Evolutionary conservation across 352 stramenopile genomes (phyloP).

Genomic region (Saprolegnia parasitica): DNA sequence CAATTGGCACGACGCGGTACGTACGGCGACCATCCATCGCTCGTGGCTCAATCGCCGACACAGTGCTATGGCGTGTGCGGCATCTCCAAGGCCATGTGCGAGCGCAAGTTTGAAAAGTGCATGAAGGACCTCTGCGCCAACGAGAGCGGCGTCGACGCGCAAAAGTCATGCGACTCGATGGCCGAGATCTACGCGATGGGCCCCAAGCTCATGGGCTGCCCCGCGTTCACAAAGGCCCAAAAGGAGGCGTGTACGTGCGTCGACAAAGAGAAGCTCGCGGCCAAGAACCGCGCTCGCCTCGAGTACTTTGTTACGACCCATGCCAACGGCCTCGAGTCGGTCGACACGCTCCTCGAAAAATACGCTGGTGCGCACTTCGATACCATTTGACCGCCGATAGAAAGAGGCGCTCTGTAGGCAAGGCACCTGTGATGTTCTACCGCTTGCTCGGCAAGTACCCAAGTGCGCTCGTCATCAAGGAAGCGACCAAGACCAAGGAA

Average conservation of each 20-base stretch:
- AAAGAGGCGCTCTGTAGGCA: conserved; percentile 28
- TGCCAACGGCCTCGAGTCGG: conserved; percentile 34
- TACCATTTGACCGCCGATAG: no score
- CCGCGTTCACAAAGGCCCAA: conserved; percentile 58
- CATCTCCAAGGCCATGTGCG: conserved; percentile 65
- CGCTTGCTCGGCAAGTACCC: conserved; percentile 57
- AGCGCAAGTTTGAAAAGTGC: conserved; percentile 67
- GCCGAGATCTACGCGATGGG: conserved; percentile 62
- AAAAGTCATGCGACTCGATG: conserved; percentile 52
- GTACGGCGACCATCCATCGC: background rate
- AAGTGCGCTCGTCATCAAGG: conserved; percentile 54
- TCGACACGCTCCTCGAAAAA: conserved; percentile 56
- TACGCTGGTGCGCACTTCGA: conserved; percentile 38
- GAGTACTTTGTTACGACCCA: conserved; percentile 52
- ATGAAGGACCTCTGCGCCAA: conserved; percentile 56
- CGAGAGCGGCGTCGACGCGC: conserved; percentile 25
- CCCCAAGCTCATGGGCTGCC: conserved; percentile 63
- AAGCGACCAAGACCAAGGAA: conserved; percentile 36
- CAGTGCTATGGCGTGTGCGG: conserved; percentile 79
- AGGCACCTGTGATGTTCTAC: conserved; percentile 59
- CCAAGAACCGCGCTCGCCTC: conserved; percentile 43
- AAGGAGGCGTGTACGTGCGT: conserved; percentile 69
- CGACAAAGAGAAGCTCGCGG: conserved; percentile 29
- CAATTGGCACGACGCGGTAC: conserved; percentile 75
- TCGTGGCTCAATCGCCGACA: background rate